phyloP scores from a whole-genome alignment of 768 basidiomycete genomes.

The Pisolithus orientalis region DNA sequence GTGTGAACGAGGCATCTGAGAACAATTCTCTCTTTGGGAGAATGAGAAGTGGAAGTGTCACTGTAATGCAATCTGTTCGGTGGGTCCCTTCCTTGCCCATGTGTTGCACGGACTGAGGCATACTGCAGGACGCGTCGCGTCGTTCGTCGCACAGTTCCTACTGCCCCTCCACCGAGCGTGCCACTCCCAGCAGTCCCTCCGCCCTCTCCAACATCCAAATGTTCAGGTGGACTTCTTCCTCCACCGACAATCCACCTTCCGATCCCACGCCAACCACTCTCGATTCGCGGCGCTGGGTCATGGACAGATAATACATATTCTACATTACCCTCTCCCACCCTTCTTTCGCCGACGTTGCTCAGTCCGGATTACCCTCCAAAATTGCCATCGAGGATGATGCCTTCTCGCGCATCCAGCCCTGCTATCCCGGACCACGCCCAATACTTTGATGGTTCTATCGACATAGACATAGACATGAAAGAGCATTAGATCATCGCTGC shows the following conservation, averaged over 20 bases:
- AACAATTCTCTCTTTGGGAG: slow-evolving; percentile 43
- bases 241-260: slow-evolving; percentile 12
- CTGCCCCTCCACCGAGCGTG: slow-evolving; percentile 21
- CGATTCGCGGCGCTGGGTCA: not conserved
- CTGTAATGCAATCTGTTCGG: slow-evolving; percentile 29
- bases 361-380: slow-evolving; percentile 7
- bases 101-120: not conserved
- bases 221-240: slow-evolving; percentile 10
- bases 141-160: slow-evolving; percentile 25
- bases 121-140: slow-evolving; percentile 34
- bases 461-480: slow-evolving; percentile 18
- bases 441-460: slow-evolving; percentile 2
- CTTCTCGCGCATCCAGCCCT: slow-evolving; percentile 6
- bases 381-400: slow-evolving; percentile 8
- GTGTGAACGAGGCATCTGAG: slow-evolving; percentile 33
- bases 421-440: slow-evolving; percentile 6
- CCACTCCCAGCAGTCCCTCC: slow-evolving; percentile 25
- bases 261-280: slow-evolving; percentile 15
- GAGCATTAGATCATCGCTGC: slow-evolving; percentile 9
- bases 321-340: not conserved
- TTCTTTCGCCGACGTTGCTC: slow-evolving; percentile 5
- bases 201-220: slow-evolving; percentile 15
- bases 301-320: slow-evolving; percentile 1
- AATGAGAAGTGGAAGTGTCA: slow-evolving; percentile 49
- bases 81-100: slow-evolving; percentile 15